Evolutionary conservation across 2,329 filamentous ascomycete genomes (phyloP).

Genomic region (Bimuria novae-zelandiae): DNA sequence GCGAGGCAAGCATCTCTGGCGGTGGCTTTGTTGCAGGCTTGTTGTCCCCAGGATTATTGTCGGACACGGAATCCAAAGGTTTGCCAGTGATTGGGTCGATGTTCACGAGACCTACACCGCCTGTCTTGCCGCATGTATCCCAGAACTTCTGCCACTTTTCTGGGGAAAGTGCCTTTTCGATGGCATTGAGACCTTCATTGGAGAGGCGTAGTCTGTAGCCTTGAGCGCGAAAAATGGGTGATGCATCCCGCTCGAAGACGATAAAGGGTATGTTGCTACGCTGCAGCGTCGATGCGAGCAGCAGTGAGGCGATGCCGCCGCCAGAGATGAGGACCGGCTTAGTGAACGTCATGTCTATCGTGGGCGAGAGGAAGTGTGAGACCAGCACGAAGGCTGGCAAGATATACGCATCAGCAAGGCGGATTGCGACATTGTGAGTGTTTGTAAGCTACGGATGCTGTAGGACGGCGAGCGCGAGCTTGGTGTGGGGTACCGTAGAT

Average conservation of each 20-base stretch:
- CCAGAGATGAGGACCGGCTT: slow-evolving; percentile 32
- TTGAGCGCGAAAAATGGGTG: slow-evolving; percentile 62
- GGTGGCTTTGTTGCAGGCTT: no score
- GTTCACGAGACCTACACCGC: slow-evolving; percentile 56
- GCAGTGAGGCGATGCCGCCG: slow-evolving; percentile 37
- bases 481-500: no score
- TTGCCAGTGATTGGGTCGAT: slow-evolving; percentile 61
- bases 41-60: slow-evolving; percentile 1
- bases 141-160: slow-evolving; percentile 60
- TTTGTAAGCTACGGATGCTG: background rate
- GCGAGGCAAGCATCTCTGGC: slow-evolving; percentile 51
- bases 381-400: background rate
- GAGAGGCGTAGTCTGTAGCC: slow-evolving; percentile 66
- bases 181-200: slow-evolving; percentile 61
- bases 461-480: background rate
- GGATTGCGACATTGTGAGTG: background rate
- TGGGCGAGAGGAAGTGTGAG: background rate
- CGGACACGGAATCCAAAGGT: slow-evolving; percentile 31
- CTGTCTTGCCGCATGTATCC: slow-evolving; percentile 64
- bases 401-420: background rate
- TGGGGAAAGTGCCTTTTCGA: slow-evolving; percentile 61
- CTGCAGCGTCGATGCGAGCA: slow-evolving; percentile 36
- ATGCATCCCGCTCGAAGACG: slow-evolving; percentile 50
- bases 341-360: background rate
- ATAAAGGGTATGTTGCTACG: slow-evolving; percentile 38